Conservation (phyloP, 2,329 filamentous ascomycete genomes). For the Curvularia sp. region DNA sequence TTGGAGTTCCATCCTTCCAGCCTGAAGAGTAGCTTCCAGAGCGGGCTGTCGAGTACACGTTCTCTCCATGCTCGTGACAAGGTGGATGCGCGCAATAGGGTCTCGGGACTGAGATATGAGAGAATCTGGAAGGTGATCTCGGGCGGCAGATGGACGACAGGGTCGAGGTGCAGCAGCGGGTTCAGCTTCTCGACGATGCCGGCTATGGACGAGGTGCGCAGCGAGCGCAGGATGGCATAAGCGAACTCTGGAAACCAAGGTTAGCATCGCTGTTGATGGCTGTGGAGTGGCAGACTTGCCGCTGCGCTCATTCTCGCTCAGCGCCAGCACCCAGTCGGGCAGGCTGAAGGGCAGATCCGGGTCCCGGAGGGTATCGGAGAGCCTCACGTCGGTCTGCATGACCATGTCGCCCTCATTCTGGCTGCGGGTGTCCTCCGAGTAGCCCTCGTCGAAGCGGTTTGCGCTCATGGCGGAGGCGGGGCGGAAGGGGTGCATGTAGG, state of each 20-base stretch:
- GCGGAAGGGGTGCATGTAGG: slow-evolving; percentile 48
- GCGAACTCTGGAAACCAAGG: slow-evolving; percentile 70
- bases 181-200: slow-evolving; percentile 81
- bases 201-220: slow-evolving; percentile 81
- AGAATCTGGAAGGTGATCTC: slow-evolving; percentile 93
- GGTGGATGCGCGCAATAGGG: slow-evolving; percentile 78
- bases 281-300: slow-evolving; percentile 50
- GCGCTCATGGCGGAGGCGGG: slow-evolving; percentile 47
- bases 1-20: slow-evolving; percentile 86
- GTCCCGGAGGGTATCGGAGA: slow-evolving; percentile 46
- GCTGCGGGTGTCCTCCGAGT: slow-evolving; percentile 75
- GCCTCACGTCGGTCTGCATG: slow-evolving; percentile 46
- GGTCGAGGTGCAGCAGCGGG: slow-evolving; percentile 90
- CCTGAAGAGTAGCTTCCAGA: slow-evolving; percentile 86
- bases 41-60: slow-evolving; percentile 78
- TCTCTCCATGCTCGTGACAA: slow-evolving; percentile 84
- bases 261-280: too few species aligned
- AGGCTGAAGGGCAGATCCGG: slow-evolving; percentile 49
- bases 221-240: slow-evolving; percentile 75
- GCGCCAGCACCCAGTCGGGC: slow-evolving; percentile 62
- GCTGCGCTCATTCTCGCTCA: slow-evolving; percentile 62
- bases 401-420: slow-evolving; percentile 53
- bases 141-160: slow-evolving; percentile 81
- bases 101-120: slow-evolving; percentile 80
- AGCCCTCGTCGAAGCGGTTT: slow-evolving; percentile 76